phyloP scores from a whole-genome alignment of 73 alveolate species.

The Symbiodinium natans region DNA sequence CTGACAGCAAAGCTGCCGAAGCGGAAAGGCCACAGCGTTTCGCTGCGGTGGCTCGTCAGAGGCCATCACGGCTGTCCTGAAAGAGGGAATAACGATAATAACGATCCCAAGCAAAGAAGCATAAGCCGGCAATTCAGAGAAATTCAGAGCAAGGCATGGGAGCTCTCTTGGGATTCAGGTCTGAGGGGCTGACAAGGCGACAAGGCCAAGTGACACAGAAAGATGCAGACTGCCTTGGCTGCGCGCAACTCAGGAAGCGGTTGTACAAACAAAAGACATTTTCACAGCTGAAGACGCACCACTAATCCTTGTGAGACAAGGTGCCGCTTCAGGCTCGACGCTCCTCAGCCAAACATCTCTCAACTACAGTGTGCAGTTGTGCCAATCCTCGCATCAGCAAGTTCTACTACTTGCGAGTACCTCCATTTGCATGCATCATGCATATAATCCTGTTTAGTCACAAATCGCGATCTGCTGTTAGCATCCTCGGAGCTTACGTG shows the following conservation, averaged over 20 bases:
- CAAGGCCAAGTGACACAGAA: not conserved
- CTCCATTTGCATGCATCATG: too few species aligned
- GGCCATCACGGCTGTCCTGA: constrained; percentile 21
- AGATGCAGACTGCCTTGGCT: constrained; percentile 9
- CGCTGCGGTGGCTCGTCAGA: not conserved
- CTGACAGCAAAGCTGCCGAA: constrained; percentile 13
- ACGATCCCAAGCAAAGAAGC: too few species aligned
- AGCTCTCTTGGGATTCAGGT: not conserved
- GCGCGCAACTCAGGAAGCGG: not conserved
- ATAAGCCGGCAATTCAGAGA: too few species aligned
- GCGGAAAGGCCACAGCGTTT: not conserved
- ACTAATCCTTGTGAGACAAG: not conserved
- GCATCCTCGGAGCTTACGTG: too few species aligned
- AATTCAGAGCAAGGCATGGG: not conserved
- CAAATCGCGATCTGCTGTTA: too few species aligned
- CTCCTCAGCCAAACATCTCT: not conserved
- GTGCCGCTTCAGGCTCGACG: constrained; percentile 7
- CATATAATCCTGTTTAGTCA: too few species aligned
- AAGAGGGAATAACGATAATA: too few species aligned
- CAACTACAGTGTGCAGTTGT: too few species aligned
- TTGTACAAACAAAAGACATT: too few species aligned
- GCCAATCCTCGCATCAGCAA: too few species aligned
- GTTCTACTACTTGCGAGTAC: too few species aligned
- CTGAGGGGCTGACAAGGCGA: not conserved
- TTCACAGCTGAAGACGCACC: too few species aligned